Base-by-base conservation (phyloP, 164 flowering plant species). In the Vitis rupestris region DNA sequence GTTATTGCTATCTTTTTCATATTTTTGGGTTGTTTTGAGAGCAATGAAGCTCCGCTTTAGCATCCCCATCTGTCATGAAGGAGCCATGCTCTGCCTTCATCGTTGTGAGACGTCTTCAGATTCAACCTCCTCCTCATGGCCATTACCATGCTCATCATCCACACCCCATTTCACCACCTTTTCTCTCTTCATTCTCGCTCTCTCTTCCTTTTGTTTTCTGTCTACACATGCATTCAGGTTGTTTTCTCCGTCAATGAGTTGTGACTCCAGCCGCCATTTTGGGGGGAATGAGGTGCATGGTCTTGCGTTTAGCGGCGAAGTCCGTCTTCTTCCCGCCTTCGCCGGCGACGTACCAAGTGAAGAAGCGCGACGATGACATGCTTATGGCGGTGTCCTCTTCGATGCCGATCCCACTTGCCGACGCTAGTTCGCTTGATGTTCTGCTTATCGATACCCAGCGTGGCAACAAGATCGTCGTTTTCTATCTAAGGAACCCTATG, bases 321-420 rank as follows among this genome's bases (percentile, higher is more conserved):
- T 89, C 90, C 68, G 98, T 97, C 51, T 93, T 90, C 79, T 93
- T 93, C 51, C 98, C 98, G 31, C 98, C 98, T 3, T 79, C 87
- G 4, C 98, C 98, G 58, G 72, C 98, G 12, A 90, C 98, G 0
- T 93, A 93, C 63, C 75, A 80, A 75, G 68, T 93, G 73, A 76
- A 81, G 77, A 83, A 79, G 68, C 77, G 78, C 9, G 89, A 85
- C 29, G 79, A 85, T 61, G 93, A 88, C 12, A 81, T 77, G 69
- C 76, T 81, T 56, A 78, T 78, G 11, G 85, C 87, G 54, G 84
- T 87, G 16, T 50, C 90, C 29, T 70, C 92, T 9, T 64, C 86
- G 8, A 59, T 72, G 77, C 75, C 82, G 13, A 72, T 81, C 49
- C 82, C 88, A n/a, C 76, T 67, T 15, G 80, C 74, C 23, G 87